These are phyloP conservation scores for Zygoascus meyerae DNA, from an alignment of 1,139 yeast species.

Conservation along the genomic window DNA sequence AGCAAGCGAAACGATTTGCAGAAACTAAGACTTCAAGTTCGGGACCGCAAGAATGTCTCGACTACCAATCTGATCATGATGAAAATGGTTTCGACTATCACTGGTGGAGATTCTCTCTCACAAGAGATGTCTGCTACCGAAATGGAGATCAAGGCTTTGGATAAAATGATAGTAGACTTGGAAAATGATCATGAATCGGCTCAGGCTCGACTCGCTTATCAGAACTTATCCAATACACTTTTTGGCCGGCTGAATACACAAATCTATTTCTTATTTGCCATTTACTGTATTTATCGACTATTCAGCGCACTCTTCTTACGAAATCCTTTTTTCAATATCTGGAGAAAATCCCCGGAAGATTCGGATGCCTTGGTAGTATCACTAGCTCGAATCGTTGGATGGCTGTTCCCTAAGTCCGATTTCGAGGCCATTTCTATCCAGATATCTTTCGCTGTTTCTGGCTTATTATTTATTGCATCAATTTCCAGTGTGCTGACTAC, in stretches of 20 bases:
- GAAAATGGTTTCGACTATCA: constrained; percentile 24
- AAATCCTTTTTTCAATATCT: constrained; percentile 24
- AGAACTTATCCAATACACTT: constrained; percentile 28
- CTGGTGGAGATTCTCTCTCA: constrained; percentile 37
- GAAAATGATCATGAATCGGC: constrained; percentile 30
- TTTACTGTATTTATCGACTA: constrained; percentile 62
- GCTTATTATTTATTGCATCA: constrained; percentile 61
- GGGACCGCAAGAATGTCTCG: constrained; percentile 20
- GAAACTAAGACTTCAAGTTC: constrained; percentile 15
- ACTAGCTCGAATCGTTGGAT: constrained; percentile 40
- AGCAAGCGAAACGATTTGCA: constrained; percentile 24
- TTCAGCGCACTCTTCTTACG: constrained; percentile 38
- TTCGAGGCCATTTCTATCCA: constrained; percentile 57
- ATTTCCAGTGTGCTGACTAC: constrained; percentile 37
- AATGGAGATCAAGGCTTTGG: constrained; percentile 66
- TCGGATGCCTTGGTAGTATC: constrained; percentile 47
- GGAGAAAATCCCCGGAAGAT: constrained; percentile 8
- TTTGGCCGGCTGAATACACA: constrained; percentile 28
- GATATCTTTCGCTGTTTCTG: constrained; percentile 58
- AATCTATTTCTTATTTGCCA: constrained; percentile 40
- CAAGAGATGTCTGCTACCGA: constrained; percentile 60
- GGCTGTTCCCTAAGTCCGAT: constrained; percentile 23
- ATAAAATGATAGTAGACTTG: constrained; percentile 37
- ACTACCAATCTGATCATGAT: constrained; percentile 27
- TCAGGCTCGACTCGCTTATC: constrained; percentile 25